Conservation (phyloP, 2,329 filamentous ascomycete genomes). For the Colletotrichum sp. region DNA sequence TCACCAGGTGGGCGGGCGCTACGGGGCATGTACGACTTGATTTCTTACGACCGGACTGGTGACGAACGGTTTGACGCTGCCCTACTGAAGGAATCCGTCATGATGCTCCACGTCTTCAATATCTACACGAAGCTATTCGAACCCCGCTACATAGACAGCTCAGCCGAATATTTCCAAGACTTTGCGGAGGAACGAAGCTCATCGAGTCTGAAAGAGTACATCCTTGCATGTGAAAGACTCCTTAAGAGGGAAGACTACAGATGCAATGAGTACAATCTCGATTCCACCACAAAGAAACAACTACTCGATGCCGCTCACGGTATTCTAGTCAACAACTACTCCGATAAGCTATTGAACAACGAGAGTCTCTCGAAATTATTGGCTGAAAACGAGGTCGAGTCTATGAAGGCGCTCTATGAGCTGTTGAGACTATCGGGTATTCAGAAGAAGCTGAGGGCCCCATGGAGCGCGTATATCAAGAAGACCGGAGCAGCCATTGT, state of each 20-base stretch:
- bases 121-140: conserved; percentile 85
- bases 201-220: conserved; percentile 75
- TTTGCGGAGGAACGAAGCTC: conserved; percentile 73
- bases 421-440: conserved; percentile 76
- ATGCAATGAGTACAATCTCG: conserved; percentile 82
- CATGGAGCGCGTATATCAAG: conserved; percentile 83
- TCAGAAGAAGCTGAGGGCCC: conserved; percentile 70
- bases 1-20: conserved; percentile 44
- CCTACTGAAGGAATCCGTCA: conserved; percentile 77
- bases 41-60: conserved; percentile 73
- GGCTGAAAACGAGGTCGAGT: conserved; percentile 69
- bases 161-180: conserved; percentile 69
- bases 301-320: conserved; percentile 77
- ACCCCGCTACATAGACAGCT: conserved; percentile 71
- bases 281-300: conserved; percentile 80
- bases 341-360: conserved; percentile 68
- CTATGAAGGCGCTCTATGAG: conserved; percentile 78
- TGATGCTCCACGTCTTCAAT: conserved; percentile 84
- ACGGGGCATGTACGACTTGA: conserved; percentile 74
- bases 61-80: conserved; percentile 61
- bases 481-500: conserved; percentile 79
- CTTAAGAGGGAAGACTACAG: conserved; percentile 75
- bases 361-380: conserved; percentile 76
- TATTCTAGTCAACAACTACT: conserved; percentile 72
- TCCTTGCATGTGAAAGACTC: conserved; percentile 70